These are phyloP conservation scores for Coemansia sp. DNA, from an alignment of 192 early-diverging fungal species.

Conservation along the genomic window DNA sequence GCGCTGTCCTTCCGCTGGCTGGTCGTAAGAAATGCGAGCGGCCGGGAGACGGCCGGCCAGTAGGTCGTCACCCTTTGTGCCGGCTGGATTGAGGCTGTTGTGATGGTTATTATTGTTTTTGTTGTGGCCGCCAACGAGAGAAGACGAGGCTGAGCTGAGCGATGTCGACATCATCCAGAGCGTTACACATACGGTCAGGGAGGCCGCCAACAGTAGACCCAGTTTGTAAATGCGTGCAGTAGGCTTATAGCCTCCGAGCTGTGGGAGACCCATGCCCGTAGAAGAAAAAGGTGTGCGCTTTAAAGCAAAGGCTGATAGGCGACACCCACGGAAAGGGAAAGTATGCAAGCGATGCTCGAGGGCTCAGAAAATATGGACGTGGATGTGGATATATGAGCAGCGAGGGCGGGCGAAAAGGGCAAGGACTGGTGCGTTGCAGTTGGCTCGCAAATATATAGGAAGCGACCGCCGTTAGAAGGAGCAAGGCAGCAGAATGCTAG, in stretches of 20 bases:
- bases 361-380: too few relatives aligned
- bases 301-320: too few relatives aligned
- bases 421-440: too few relatives aligned
- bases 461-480: too few relatives aligned
- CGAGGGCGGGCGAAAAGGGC: too few relatives aligned
- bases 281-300: too few relatives aligned
- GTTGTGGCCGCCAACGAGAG: conserved; percentile 16
- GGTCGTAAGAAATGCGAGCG: conserved; percentile 41
- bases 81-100: background rate
- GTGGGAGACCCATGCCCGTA: conserved; percentile 28
- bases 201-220: conserved; percentile 21
- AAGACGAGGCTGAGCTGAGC: conserved; percentile 12
- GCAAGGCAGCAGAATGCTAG: too few relatives aligned
- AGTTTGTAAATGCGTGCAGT: conserved; percentile 51
- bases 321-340: too few relatives aligned
- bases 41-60: conserved; percentile 14
- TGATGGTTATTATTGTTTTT: background rate
- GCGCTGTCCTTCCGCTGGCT: conserved; percentile 38
- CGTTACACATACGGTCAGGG: conserved; percentile 22
- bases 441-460: too few relatives aligned
- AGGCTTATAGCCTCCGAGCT: conserved; percentile 39
- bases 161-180: conserved; percentile 32
- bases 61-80: background rate
- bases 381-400: too few relatives aligned
- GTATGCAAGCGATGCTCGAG: too few relatives aligned